phyloP scores from a whole-genome alignment of 805 yeast genomes.

The Saccharomycopsis schoenii region DNA sequence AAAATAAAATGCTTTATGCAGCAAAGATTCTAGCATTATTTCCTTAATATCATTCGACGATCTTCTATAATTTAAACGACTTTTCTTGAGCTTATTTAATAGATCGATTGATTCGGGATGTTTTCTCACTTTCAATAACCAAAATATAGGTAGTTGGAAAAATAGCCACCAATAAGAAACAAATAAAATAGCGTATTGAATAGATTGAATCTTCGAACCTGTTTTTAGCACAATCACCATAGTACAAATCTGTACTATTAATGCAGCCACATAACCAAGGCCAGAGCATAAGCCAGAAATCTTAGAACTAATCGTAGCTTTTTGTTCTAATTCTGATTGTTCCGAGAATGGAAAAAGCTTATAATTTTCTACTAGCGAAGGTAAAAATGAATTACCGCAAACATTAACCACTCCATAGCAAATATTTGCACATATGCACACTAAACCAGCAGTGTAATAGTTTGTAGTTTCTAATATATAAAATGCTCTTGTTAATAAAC shows the following conservation, averaged over 20 bases:
- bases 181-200: constrained; percentile 48
- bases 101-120: constrained; percentile 24
- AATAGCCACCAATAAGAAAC: constrained; percentile 75
- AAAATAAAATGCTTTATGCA: constrained; percentile 10
- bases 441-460: constrained; percentile 29
- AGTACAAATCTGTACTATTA: constrained; percentile 54
- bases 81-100: constrained; percentile 14
- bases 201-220: constrained; percentile 32
- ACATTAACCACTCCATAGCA: constrained; percentile 73
- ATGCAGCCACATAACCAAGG: constrained; percentile 58
- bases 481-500: constrained; percentile 41
- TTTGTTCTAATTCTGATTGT: neutral
- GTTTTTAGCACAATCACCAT: constrained; percentile 37
- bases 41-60: constrained; percentile 4
- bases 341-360: constrained; percentile 9
- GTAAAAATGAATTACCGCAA: constrained; percentile 67
- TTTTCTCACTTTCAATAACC: constrained; percentile 37
- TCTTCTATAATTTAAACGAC: constrained; percentile 12
- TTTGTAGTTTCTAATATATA: constrained; percentile 25
- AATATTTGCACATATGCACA: constrained; percentile 55
- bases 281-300: constrained; percentile 67
- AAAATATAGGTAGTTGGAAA: constrained; percentile 53
- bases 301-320: constrained; percentile 36
- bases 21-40: neutral
- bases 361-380: constrained; percentile 44